Evolutionary conservation across 805 yeast genomes (phyloP), one percentile per base, ranked within the genome.

Genomic region (Yamadazyma phyllophila): DNA sequence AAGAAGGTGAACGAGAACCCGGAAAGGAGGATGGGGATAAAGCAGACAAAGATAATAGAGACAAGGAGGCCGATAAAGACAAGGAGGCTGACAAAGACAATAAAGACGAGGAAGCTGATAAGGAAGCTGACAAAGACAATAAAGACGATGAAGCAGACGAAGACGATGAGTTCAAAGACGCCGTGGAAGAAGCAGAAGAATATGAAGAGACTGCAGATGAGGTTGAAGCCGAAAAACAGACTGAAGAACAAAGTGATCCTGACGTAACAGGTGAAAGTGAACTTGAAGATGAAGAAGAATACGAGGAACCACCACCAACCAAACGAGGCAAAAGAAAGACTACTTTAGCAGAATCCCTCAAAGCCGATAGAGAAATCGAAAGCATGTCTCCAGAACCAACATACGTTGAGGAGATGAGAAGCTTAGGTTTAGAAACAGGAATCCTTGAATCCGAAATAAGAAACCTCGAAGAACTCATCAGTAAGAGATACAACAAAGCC

Each of bases 341-440:
- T 7, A 9, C 36, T 15, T 14, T 36, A 12, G 27, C 14, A 32
- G 27, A 31, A 30, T 3, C 30, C 30, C 15, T 13, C 26, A n/a
- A 30, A 11, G n/a, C 33, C 17, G 27, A 4, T 2, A 7, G 13
- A n/a, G 27, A 29, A 16, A 8, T 31, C 10, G 17, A 24, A 4
- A 27, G 8, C 17, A 32, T 17, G 32, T 10, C 8, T 8, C 14
- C 15, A 4, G 16, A 24, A 13, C 45, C 45, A 14, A 8, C 35
- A 9, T 36, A 29, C 20, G 10, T 34, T 16, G 20, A 29, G 16
- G 45, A 42, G 36, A 42, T 42, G 40, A 12, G 31, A 11, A 16
- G 14, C 14, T 17, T 42, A 16, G 45, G 45, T 17, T 30, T 42
- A 7, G 49, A 24, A 51, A 48, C 26, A 4, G 41, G 36, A 11